Base-by-base conservation (phyloP, 192 early-diverging fungal genomes). In the Entophlyctis helioformis region DNA sequence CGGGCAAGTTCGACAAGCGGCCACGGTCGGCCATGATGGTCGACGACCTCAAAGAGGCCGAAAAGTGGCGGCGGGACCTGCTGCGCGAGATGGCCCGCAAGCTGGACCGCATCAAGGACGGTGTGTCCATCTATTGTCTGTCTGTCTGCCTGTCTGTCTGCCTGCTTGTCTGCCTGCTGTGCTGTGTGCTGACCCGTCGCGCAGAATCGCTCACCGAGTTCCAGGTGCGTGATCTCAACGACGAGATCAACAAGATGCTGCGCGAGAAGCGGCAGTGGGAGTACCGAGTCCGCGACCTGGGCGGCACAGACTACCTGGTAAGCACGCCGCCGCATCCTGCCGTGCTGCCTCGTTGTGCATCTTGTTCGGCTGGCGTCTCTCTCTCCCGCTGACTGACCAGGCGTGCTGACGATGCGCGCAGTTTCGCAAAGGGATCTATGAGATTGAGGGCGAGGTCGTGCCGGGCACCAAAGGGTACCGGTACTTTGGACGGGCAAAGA, bases 401-500 rank as follows among this genome's bases (percentile, higher is more conserved):
- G 29, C 29, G 6, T 11, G 11, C 29, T 31, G 4, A 4, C 4
- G 29, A 11, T 31, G 6, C 29, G 11, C 6, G 6, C 6, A 31
- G 29, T 31, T 11, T 8, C 4, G 29, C 21, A 11, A 1, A 24
- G 31, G 12, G 44, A 15, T 15, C 1, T 25, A 24, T 55, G 91
- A 92, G 62, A 59, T 76, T 28, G 86, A 93, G 48, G 95, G 91
- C 9, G 80, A 69, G 36, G 89, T 89, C 47, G 87, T 89, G 1
- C 86, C 89, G 0, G 92, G 91, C 0, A 81, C 74, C 33, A 63
- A 85, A 35, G 92, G 92, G 53, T 98, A 96, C 75, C 88, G 67
- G 59, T 98, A 96, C 57, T 98, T 96, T 80, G 92, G 95, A 8
- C 82, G 90, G 23, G 92, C 95, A 39, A 87, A 82, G 49, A 86